These are phyloP conservation scores for Penicillium verrucosum DNA, from an alignment of 2,329 filamentous ascomycete genomes.

Conservation along the genomic window DNA sequence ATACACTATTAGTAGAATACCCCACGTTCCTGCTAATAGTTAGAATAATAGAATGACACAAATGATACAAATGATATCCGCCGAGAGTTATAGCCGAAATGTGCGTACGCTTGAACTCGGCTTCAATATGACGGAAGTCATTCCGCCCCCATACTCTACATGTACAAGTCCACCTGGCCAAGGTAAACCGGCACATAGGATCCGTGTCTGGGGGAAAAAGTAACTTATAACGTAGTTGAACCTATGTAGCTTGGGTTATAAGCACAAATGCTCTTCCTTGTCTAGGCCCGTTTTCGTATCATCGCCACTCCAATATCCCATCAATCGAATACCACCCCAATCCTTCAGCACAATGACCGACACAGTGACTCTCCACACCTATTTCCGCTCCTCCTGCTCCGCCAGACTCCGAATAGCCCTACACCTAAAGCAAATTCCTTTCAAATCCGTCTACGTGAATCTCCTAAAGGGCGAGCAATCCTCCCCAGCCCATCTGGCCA, in stretches of 20 bases:
- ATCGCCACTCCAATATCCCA: background rate
- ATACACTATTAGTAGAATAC: too few species aligned
- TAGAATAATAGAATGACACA: too few species aligned
- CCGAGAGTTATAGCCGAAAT: background rate
- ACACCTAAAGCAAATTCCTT: constrained; percentile 53
- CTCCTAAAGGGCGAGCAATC: constrained; percentile 55
- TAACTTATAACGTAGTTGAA: background rate
- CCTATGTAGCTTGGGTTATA: background rate
- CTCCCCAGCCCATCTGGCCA: constrained; percentile 43
- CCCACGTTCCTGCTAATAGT: background rate
- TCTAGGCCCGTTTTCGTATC: background rate
- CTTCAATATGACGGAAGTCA: background rate
- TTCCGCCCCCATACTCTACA: constrained; percentile 2
- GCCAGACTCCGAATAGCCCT: constrained; percentile 60
- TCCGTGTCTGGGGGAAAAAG: background rate
- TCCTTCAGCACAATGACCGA: constrained; percentile 18
- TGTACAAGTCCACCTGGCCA: background rate
- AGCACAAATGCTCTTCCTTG: background rate
- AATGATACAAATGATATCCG: too few species aligned
- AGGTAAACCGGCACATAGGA: background rate
- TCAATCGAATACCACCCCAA: background rate
- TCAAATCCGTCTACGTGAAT: constrained; percentile 50
- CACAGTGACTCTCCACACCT: constrained; percentile 51
- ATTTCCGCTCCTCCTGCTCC: constrained; percentile 62
- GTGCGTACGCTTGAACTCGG: constrained; percentile 3